A percentile compares a stretch with the other conserved stretches of the same genome.
Conservation (phyloP, 495 filamentous ascomycete species). For the Ascodesmis nigricans region DNA sequence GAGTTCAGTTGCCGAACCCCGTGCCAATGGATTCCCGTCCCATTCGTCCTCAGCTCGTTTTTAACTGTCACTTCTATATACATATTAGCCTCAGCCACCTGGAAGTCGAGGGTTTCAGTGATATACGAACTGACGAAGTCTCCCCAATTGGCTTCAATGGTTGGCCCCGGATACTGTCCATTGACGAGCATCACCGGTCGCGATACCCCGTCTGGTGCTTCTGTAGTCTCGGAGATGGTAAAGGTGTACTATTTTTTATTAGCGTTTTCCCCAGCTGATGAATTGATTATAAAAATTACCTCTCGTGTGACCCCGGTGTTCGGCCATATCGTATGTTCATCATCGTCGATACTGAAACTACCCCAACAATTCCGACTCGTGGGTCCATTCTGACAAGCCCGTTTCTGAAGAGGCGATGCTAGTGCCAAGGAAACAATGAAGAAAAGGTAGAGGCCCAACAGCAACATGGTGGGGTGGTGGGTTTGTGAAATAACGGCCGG, state of each 20-base stretch:
- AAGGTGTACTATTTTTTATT: slow-evolving; percentile 24
- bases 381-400: no score
- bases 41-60: slow-evolving; percentile 4
- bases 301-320: neutral
- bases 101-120: no score
- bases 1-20: slow-evolving; percentile 40
- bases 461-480: no score
- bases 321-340: no score
- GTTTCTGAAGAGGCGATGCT: no score
- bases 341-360: no score
- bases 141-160: slow-evolving; percentile 22
- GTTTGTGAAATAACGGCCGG: no score
- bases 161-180: slow-evolving; percentile 15
- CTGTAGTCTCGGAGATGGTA: slow-evolving; percentile 23
- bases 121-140: slow-evolving; percentile 18
- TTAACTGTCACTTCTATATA: slow-evolving; percentile 1
- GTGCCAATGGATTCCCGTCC: slow-evolving; percentile 38
- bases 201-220: slow-evolving; percentile 20
- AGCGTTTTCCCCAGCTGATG: neutral
- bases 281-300: no score
- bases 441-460: no score
- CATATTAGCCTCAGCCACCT: no score
- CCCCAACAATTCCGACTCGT: no score
- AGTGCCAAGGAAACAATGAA: no score
- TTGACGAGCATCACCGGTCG: slow-evolving; percentile 12